Conservation (phyloP, 75 land plant species). For the Selaginella tamariscina region DNA sequence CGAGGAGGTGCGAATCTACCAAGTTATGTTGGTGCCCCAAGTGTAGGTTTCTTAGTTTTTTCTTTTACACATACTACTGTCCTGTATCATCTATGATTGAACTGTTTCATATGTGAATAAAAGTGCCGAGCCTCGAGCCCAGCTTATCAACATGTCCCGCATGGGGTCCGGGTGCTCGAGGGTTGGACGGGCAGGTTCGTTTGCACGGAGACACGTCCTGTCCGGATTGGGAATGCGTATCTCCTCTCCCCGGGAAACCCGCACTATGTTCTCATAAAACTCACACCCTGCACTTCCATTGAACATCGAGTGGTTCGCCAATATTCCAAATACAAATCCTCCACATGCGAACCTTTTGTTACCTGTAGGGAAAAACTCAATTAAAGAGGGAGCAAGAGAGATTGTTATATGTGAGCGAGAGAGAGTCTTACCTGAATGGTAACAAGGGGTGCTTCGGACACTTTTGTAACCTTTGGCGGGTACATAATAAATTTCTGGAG, state of each 20-base stretch:
- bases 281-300: not conserved
- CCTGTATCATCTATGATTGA: too few relatives aligned
- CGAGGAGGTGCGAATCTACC: too few relatives aligned
- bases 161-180: conserved; percentile 9
- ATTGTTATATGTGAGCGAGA: not conserved
- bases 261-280: not conserved
- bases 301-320: not conserved
- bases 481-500: too few relatives aligned
- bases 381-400: not conserved
- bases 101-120: too few relatives aligned
- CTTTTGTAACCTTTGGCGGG: too few relatives aligned
- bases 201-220: not conserved
- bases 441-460: too few relatives aligned
- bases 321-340: not conserved
- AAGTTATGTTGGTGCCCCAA: too few relatives aligned
- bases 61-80: too few relatives aligned
- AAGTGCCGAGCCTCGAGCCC: too few relatives aligned
- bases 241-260: not conserved
- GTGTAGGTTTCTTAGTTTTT: too few relatives aligned
- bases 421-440: too few relatives aligned
- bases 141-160: too few relatives aligned
- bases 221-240: not conserved
- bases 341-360: not conserved
- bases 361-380: not conserved
- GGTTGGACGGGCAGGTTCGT: not conserved